A percentile compares a stretch with the other conserved stretches of the same genome.
Conservation (phyloP, 129 eudicot species). For the Artemisia argyi region DNA sequence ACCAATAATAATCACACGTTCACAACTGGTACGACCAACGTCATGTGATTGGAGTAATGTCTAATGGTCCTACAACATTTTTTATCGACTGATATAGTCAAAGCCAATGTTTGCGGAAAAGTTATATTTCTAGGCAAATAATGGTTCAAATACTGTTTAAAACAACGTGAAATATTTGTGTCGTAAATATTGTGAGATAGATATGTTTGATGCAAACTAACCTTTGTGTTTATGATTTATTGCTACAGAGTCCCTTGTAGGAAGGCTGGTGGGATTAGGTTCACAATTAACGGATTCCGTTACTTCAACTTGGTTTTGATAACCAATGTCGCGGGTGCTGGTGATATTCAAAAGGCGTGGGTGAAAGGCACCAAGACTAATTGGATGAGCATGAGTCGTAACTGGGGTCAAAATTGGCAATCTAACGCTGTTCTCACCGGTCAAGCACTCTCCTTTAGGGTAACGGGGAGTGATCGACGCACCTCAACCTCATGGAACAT, state of each 20-base stretch:
- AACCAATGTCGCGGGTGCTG: conserved; percentile 83
- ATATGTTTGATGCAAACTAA: neutral
- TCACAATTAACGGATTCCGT: conserved; percentile 85
- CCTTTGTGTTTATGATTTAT: conserved; percentile 17
- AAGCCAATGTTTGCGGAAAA: neutral
- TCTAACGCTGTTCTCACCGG: conserved; percentile 61
- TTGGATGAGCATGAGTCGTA: conserved; percentile 83
- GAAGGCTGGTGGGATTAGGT: conserved; percentile 78
- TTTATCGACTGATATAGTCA: neutral
- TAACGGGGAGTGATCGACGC: conserved; percentile 61
- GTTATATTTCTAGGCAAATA: too few relatives aligned
- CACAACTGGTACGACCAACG: neutral
- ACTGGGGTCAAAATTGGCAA: conserved; percentile 95
- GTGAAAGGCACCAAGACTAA: conserved; percentile 65
- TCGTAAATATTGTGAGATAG: too few relatives aligned
- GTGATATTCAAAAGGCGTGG: conserved; percentile 58
- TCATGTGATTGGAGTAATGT: conserved; percentile 19
- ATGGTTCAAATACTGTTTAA: too few relatives aligned
- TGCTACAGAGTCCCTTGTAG: conserved; percentile 77
- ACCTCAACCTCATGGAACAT: conserved; percentile 78
- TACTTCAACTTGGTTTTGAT: conserved; percentile 82
- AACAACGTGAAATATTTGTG: too few relatives aligned
- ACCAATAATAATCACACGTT: neutral
- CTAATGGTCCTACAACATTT: neutral
- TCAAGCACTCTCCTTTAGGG: conserved; percentile 73